Evolutionary conservation across 2,329 filamentous ascomycete species (phyloP), one percentile per base, ranked within the genome.

Genomic region (Arthroderma sp.): DNA sequence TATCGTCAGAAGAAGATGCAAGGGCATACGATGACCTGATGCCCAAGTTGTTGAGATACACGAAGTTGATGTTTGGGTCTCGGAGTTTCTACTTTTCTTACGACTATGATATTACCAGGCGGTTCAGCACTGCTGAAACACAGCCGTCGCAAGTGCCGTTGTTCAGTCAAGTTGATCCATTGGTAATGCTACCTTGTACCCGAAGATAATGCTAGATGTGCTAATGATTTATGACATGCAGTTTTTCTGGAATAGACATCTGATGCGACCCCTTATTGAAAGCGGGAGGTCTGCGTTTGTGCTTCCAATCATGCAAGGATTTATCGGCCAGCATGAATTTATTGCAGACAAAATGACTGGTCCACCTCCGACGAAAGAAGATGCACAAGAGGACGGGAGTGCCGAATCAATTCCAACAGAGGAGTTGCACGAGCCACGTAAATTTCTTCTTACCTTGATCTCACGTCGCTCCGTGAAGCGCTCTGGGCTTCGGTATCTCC

Each of bases 61-160:
- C 86, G 1, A 85, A 85, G 57, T 77, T 96, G 45, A 77, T 94
- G 48, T 89, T 95, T 57, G 80, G 83, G 1, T 87, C 83, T 0
- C 75, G 75, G 50, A 95, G 85, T 60, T 96, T 95, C 62, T 96
- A 83, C 68, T 98, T 89, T 61, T 88, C 88, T 0, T 95, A 98
- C 61, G 91, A 98, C 52, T 75, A 89, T 59, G 88, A 98, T 59
- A 76, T 98, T 42, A 96, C 91, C 0, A 76, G 81, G 45, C 79
- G 75, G 44, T 60, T 75, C 49, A 60, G 62, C 43, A 59, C 61
- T 33, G 63, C 68, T 53, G 61, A 62, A 38, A 44, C 61, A 5
- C 55, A 58, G 30, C 62, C 56, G 27, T 63, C 66, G 9, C 71
- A 73, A 38, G 53, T 76, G 4, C 80, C 87, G 4, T 67, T 94